Evolutionary conservation across 208 protist genomes (phyloP).

Genomic region (Leishmania arabica): DNA sequence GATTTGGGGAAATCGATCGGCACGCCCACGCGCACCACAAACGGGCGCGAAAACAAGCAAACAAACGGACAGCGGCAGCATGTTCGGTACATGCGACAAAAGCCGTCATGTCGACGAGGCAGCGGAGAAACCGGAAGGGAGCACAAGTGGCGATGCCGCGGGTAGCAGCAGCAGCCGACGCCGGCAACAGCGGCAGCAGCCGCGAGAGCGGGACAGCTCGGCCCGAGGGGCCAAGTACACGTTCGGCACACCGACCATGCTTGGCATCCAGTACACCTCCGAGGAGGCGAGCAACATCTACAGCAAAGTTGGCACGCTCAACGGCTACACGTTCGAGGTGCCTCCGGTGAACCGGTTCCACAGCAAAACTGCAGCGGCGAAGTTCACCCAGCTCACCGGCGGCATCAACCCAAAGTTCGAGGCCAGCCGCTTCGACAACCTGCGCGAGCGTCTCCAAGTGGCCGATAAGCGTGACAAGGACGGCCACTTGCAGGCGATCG

Average conservation of each 20-base stretch:
- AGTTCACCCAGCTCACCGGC: slow-evolving; percentile 76
- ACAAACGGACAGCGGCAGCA: neutral
- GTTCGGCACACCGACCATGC: slow-evolving; percentile 58
- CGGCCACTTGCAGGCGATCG: slow-evolving; percentile 76
- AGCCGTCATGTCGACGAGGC: slow-evolving; percentile 17
- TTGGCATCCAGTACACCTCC: slow-evolving; percentile 73
- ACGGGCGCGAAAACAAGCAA: neutral
- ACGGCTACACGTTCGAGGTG: slow-evolving; percentile 82
- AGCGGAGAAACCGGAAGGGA: neutral
- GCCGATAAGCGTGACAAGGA: slow-evolving; percentile 73
- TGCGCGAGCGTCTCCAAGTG: slow-evolving; percentile 76
- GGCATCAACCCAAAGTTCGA: slow-evolving; percentile 78
- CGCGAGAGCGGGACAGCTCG: slow-evolving; percentile 1
- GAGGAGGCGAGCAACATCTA: slow-evolving; percentile 80
- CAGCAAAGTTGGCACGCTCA: slow-evolving; percentile 66
- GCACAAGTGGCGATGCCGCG: neutral
- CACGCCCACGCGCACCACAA: neutral
- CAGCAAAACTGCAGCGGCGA: slow-evolving; percentile 72
- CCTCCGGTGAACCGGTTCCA: slow-evolving; percentile 81
- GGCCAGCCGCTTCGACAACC: slow-evolving; percentile 74
- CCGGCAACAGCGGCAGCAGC: slow-evolving; percentile 4
- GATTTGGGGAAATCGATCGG: neutral
- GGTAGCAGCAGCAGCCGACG: neutral
- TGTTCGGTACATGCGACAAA: slow-evolving; percentile 23
- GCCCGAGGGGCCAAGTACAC: slow-evolving; percentile 13